Evolutionary conservation across 768 basidiomycete genomes (phyloP), one percentile per base, ranked within the genome.

Genomic region (Gautieria morchelliformis): DNA sequence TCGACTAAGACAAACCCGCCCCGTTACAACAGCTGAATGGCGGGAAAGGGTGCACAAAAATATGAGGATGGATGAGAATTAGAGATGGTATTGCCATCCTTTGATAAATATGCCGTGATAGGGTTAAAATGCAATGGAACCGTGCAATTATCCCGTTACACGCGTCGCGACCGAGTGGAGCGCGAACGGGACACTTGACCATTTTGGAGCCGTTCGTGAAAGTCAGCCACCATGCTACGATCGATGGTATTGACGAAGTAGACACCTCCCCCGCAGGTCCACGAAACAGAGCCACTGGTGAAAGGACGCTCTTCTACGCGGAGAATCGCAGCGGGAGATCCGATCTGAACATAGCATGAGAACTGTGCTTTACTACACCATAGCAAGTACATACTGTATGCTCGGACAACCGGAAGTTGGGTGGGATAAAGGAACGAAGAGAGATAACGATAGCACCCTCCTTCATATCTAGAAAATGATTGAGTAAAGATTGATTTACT

Each of bases 401-500:
- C 63, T 92, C 85, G 0, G 88, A 91, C 58, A 96, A 75, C 39
- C 89, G 82, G 44, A 84, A 86, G 62, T 85, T 75, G 0, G 82
- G 80, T 33, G 85, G 79, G 56, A 93, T 85, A 61, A 91, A 96
- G 1, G 93, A 91, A 58, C 86, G 83, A 17, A 99, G 72, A 19
- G 90, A 93, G 39, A 98, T 81, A 48, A 99, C 88, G 49, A 84
- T 84, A 0, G 93, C 92, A 19, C 91, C 90, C 59, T 95, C 91
- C 66, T 93, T 96, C 59, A 98, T 74, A 66, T 99, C 96, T 55
- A 99, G 74, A 71, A 98, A 98, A 65, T 92, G 87, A 30, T 88
- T 84, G 46, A 88, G 78, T 15, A 99, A 72, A 1, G 84, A 81
- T 65, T 91, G 89, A 69, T 97, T 98, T 59, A 98, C 88, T 91